Evolutionary conservation across 2,329 filamentous ascomycete genomes (phyloP), one percentile per base, ranked within the genome.

Genomic region (Grosmannia huntii): DNA sequence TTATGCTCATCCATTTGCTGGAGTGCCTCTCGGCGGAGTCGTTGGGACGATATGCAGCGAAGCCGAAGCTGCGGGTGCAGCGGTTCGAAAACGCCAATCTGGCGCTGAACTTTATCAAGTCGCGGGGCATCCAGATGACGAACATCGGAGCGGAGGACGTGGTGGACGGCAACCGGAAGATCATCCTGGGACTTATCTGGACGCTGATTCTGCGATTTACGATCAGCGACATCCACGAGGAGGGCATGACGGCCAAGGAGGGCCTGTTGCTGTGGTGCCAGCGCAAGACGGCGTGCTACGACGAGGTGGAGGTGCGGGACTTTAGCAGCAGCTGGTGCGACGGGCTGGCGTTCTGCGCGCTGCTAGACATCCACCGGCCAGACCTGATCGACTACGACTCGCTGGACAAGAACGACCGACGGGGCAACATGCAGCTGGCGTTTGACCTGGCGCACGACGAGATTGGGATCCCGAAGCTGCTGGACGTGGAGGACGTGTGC

Each of bases 101-200:
- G 65, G 89, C 90, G 55, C 84, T 99, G 62, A 86, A 96, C 72
- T 99, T 94, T 67, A 90, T 99, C 75, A 95, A 68, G 28, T 71
- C 72, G 2, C 78, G 90, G 65, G 86, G 90, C 23, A 97, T 99
- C 63, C 92, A 96, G 71, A 89, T 99, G 86, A 96, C 90, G 64
- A 99, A 99, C 66, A 97, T 97, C 67, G 94, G 94, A 57, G 94
- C 94, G 9, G 94, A 97, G 72, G 94, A 99, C 78, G 89, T 99
- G 27, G 94, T 99, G 33, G 92, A 99, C 71, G 94, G 94, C 41
- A 99, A 97, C 72, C 83, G 88, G 65, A 99, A 97, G 78, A 96
- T 99, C 68, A 95, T 97, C 60, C 79, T 99, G 33, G 94, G 94
- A 33, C 78, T 99, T 66, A 96, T 99, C 72, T 99, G 94, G 94